Evolutionary conservation across 306 rosid species (phyloP), one percentile per base, ranked within the genome.

Genomic region (Pterocarpus santalinus): DNA sequence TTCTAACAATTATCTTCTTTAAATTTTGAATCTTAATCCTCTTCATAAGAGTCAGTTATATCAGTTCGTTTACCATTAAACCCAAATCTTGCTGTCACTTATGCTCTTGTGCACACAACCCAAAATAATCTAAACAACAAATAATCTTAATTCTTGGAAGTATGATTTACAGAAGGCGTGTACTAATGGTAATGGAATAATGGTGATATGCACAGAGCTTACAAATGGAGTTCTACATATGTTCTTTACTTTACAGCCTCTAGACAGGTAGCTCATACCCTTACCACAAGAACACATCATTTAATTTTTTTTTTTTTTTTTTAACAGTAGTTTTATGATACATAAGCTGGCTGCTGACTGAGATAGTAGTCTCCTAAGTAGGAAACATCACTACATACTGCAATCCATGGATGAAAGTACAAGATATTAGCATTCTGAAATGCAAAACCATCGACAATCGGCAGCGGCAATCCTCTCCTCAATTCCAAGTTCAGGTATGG

Each of bases 401-500:
- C 52, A 83, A 92, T 65, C 91, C 87, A 86, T 10, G 97, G 87
- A 84, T 77, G 66, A 5, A 68, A 69, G 82, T 82, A 84, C 13
- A 87, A 73, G 64, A 89, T 80, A 70, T 81, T 84, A 9, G 91
- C 85, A 79, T 95, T 86, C 44, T 82, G 69, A 51, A 95, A 87
- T 7, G 76, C 30, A 65, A 88, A 86, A 46, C 94, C 97, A 68
- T 53, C 78, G 44, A 89, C 71, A 68, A 72, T 57, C 15, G 97
- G 98, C 83, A 92, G 72, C 53, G 91, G 85, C 44, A 90, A 28
- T 83, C 98, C 98, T 66, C 51, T 76, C 69, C 65, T 68, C 22
- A 95, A 84, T 70, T 81, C 68, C 53, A 80, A 66, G 84, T 95
- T 90, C 76, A 87, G 69, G 30, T 74, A 84, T 0, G 98, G 97